These are phyloP conservation scores for Hypoxylon perforatum DNA, from an alignment of 495 filamentous ascomycete species.

Conservation along the genomic window DNA sequence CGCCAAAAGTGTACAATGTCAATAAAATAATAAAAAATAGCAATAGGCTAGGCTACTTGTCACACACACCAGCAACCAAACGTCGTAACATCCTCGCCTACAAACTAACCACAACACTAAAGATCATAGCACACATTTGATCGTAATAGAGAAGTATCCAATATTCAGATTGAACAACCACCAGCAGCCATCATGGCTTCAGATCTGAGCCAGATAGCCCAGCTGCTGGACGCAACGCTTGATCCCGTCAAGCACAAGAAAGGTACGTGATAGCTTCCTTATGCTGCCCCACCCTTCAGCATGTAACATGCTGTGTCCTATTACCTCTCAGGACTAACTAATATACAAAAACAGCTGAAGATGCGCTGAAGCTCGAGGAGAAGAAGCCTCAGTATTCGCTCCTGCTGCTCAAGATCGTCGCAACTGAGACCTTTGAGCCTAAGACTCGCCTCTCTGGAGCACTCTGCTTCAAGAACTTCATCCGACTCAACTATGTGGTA, in stretches of 20 bases:
- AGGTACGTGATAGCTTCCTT: slow-evolving; percentile 65
- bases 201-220: slow-evolving; percentile 75
- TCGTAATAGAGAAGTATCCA: no score
- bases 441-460: slow-evolving; percentile 90
- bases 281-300: slow-evolving; percentile 12
- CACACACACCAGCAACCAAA: background rate
- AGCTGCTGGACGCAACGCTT: slow-evolving; percentile 86
- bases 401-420: slow-evolving; percentile 86
- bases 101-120: background rate
- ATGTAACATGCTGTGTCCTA: slow-evolving; percentile 10
- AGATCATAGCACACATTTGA: background rate
- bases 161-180: slow-evolving; percentile 9
- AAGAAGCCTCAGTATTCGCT: slow-evolving; percentile 87
- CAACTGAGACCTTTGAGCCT: slow-evolving; percentile 70
- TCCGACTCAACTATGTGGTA: slow-evolving; percentile 88
- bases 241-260: slow-evolving; percentile 86
- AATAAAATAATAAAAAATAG: slow-evolving; percentile 41
- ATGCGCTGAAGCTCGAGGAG: slow-evolving; percentile 77
- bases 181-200: slow-evolving; percentile 72
- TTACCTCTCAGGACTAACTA: slow-evolving; percentile 25
- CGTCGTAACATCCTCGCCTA: background rate
- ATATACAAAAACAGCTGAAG: slow-evolving; percentile 74
- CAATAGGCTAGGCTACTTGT: slow-evolving; percentile 9
- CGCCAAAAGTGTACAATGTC: slow-evolving; percentile 23
- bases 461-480: slow-evolving; percentile 98